These are phyloP conservation scores for Zoysia pacifica DNA, from an alignment of 176 grass and related monocot species.

Conservation along the genomic window DNA sequence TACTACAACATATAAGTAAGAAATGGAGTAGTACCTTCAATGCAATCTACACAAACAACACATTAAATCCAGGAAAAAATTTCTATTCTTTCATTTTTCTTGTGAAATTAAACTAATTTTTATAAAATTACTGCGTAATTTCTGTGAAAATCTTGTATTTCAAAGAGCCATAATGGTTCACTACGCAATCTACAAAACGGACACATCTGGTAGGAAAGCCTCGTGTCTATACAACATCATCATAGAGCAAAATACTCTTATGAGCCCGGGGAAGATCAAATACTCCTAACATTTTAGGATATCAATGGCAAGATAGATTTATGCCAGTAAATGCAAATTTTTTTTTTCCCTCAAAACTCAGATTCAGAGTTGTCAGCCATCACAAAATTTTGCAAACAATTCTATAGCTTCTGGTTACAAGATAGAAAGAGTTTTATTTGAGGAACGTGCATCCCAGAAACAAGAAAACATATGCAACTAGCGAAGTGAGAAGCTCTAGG, in stretches of 20 bases:
- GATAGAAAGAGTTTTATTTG: conserved; percentile 48
- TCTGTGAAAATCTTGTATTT: too few relatives aligned
- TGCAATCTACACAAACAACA: too few relatives aligned
- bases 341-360: not conserved
- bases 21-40: too few relatives aligned
- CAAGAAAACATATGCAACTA: conserved; percentile 84
- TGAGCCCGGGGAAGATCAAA: not conserved
- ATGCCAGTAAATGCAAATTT: conserved; percentile 6
- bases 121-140: too few relatives aligned
- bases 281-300: not conserved
- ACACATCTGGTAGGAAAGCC: not conserved
- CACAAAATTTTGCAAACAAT: conserved; percentile 22
- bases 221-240: not conserved
- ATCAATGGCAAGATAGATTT: not conserved
- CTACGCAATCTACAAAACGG: not conserved
- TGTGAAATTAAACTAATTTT: too few relatives aligned
- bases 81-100: too few relatives aligned
- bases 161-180: not conserved
- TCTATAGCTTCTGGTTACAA: conserved; percentile 36
- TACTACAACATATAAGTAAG: too few relatives aligned
- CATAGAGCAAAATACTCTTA: not conserved
- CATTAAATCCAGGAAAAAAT: too few relatives aligned
- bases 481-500: conserved; percentile 88
- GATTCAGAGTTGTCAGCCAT: conserved; percentile 16
- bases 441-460: conserved; percentile 84